These are phyloP conservation scores for Candida sanyaensis DNA, from an alignment of 1,139 yeast genomes.

Conservation along the genomic window DNA sequence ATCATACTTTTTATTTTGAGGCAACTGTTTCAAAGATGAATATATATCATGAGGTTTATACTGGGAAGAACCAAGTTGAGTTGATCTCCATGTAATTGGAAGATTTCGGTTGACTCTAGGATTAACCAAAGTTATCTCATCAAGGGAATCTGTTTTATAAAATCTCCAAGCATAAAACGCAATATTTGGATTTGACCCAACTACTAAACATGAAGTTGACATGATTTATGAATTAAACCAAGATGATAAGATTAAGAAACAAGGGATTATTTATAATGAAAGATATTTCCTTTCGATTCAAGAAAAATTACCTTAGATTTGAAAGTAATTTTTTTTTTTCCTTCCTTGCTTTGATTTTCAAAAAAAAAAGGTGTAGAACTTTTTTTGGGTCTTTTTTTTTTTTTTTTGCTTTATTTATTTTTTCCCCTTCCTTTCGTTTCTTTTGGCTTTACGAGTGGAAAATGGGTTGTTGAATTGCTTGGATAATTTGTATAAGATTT, in stretches of 20 bases:
- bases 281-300: too few species aligned
- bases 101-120: conserved; percentile 15
- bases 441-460: too few species aligned
- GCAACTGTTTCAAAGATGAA: conserved; percentile 19
- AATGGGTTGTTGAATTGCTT: too few species aligned
- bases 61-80: conserved; percentile 21
- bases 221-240: background rate
- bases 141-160: conserved; percentile 32
- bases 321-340: too few species aligned
- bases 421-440: too few species aligned
- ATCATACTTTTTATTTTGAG: conserved; percentile 27
- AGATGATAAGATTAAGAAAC: background rate
- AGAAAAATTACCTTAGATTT: too few species aligned
- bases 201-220: conserved; percentile 16
- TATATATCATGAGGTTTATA: conserved; percentile 25
- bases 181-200: conserved; percentile 52
- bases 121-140: conserved; percentile 38
- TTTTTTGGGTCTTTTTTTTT: too few species aligned
- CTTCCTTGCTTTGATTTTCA: too few species aligned
- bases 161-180: conserved; percentile 54
- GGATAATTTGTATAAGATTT: too few species aligned
- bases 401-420: too few species aligned
- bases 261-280: background rate
- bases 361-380: too few species aligned
- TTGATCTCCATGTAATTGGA: conserved; percentile 22